Conservation (phyloP, 371 early-diverging fungal species). For the Lichtheimia ornata region DNA sequence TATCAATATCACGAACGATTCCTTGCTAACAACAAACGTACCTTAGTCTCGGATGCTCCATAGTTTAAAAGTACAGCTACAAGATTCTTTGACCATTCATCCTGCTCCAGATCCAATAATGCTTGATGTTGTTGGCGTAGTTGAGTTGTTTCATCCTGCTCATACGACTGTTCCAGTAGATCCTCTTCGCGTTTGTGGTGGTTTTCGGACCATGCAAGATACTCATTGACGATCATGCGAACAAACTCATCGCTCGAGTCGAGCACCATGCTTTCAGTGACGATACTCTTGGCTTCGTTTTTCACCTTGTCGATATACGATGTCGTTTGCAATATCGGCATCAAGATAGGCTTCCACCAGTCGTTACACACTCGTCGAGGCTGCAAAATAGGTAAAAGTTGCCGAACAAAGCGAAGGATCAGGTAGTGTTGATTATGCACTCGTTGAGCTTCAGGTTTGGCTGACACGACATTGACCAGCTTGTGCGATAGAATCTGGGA, state of each 20-base stretch:
- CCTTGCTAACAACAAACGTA: not conserved
- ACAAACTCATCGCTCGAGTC: slow-evolving; percentile 18
- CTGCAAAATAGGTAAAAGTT: slow-evolving; percentile 34
- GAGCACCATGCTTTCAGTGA: slow-evolving; percentile 29
- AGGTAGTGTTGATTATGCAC: slow-evolving; percentile 40
- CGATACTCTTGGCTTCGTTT: slow-evolving; percentile 32
- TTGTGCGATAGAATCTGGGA: slow-evolving; percentile 18
- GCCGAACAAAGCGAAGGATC: slow-evolving; percentile 35
- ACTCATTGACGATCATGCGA: slow-evolving; percentile 31
- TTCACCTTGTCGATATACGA: slow-evolving; percentile 39
- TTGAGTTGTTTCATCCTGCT: slow-evolving; percentile 18
- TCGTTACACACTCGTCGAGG: slow-evolving; percentile 34
- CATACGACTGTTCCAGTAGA: slow-evolving; percentile 12
- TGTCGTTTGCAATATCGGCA: slow-evolving; percentile 34
- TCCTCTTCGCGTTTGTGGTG: slow-evolving; percentile 26
- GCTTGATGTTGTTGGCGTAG: slow-evolving; percentile 31
- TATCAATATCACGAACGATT: too few relatives aligned
- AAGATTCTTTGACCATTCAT: slow-evolving; percentile 49
- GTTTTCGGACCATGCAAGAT: slow-evolving; percentile 35
- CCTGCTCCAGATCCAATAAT: slow-evolving; percentile 43
- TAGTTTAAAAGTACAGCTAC: slow-evolving; percentile 31
- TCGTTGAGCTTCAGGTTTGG: slow-evolving; percentile 19
- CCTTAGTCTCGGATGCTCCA: slow-evolving; percentile 50
- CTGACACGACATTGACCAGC: slow-evolving; percentile 23
- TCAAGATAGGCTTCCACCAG: slow-evolving; percentile 40